Conservation (phyloP, 2,329 filamentous ascomycete species). For the Corynespora cassiicola region DNA sequence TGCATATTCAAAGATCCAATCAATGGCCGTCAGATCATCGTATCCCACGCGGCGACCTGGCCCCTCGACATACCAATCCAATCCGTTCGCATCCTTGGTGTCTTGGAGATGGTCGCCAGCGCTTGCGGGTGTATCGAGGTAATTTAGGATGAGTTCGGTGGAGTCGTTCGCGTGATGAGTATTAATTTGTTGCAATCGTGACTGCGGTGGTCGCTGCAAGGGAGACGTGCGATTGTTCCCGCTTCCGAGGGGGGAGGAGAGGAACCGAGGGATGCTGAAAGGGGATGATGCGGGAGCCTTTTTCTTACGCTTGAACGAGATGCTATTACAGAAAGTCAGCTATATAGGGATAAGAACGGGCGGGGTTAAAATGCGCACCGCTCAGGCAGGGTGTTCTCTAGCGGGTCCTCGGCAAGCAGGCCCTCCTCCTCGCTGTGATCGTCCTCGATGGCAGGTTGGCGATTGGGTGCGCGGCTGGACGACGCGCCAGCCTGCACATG, state of each 20-base stretch:
- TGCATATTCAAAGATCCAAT: slow-evolving; percentile 99
- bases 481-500: slow-evolving; percentile 51
- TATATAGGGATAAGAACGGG: neutral
- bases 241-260: slow-evolving; percentile 47
- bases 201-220: slow-evolving; percentile 30
- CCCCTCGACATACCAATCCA: slow-evolving; percentile 90
- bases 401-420: slow-evolving; percentile 63
- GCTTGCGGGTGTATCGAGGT: slow-evolving; percentile 47
- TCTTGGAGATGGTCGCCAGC: slow-evolving; percentile 48
- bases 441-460: slow-evolving; percentile 41
- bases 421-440: slow-evolving; percentile 57
- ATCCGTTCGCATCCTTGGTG: slow-evolving; percentile 50
- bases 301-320: slow-evolving; percentile 76
- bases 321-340: slow-evolving; percentile 32
- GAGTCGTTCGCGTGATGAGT: slow-evolving; percentile 29
- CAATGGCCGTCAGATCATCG: slow-evolving; percentile 94
- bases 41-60: slow-evolving; percentile 91
- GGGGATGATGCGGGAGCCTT: slow-evolving; percentile 50
- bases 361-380: slow-evolving; percentile 33
- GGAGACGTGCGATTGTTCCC: slow-evolving; percentile 37
- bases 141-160: slow-evolving; percentile 50
- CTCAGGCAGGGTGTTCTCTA: slow-evolving; percentile 58
- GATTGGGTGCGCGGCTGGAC: slow-evolving; percentile 48
- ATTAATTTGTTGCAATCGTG: slow-evolving; percentile 29
- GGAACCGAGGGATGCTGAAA: slow-evolving; percentile 53